Percentiles rank a stretch among this genome's conserved stretches.
phyloP scores from a whole-genome alignment of 225 moss, liverwort and hornwort genomes.

The Bryum argenteum region DNA sequence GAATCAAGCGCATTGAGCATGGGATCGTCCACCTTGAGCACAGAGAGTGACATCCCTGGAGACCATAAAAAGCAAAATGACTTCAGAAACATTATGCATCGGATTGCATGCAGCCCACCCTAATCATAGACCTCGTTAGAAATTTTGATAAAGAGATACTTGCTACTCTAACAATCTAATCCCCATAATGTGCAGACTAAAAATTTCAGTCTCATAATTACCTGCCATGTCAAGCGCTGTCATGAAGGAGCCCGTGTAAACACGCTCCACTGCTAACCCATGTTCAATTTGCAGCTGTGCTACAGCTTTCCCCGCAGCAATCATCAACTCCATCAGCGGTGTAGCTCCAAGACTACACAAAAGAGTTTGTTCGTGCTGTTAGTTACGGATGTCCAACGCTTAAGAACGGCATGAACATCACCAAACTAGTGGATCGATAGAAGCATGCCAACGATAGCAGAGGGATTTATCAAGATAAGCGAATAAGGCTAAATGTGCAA shows the following conservation, averaged over 20 bases:
- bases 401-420: constrained; percentile 9
- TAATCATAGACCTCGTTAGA: not conserved
- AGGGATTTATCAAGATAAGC: not conserved
- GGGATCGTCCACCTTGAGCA: constrained; percentile 88
- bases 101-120: not conserved
- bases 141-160: not conserved
- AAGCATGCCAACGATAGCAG: constrained; percentile 2
- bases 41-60: constrained; percentile 93
- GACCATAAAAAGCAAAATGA: constrained; percentile 25
- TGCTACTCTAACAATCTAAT: too few relatives aligned
- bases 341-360: constrained; percentile 89
- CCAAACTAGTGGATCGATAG: constrained; percentile 17
- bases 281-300: constrained; percentile 96
- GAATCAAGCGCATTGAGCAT: constrained; percentile 75
- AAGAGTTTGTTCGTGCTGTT: constrained; percentile 16
- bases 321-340: constrained; percentile 93
- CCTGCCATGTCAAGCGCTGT: constrained; percentile 99
- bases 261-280: constrained; percentile 91
- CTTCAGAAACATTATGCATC: constrained; percentile 16
- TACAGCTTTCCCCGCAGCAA: constrained; percentile 95
- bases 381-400: constrained; percentile 13
- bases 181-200: constrained; percentile 1
- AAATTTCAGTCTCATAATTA: constrained; percentile 32
- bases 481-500: constrained; percentile 1
- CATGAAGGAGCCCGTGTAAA: constrained; percentile 93